Conservation (phyloP, 495 filamentous ascomycete genomes). For the Aspergillus leporis region DNA sequence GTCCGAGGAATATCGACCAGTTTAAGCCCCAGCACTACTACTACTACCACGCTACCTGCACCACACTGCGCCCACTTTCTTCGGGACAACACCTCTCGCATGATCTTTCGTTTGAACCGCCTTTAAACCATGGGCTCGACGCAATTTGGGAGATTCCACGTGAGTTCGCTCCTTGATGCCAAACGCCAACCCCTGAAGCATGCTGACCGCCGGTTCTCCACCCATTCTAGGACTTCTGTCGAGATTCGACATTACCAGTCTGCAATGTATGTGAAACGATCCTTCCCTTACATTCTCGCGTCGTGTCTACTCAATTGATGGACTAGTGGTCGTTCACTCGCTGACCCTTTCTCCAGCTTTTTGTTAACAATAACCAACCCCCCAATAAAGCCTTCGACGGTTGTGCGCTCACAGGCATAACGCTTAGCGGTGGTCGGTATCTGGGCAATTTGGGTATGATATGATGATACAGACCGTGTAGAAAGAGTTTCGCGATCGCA, state of each 20-base stretch:
- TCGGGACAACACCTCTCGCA: slow-evolving; percentile 13
- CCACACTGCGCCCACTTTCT: background rate
- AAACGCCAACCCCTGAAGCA: background rate
- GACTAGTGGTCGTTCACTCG: slow-evolving; percentile 25
- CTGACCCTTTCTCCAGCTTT: slow-evolving; percentile 44
- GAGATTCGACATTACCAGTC: slow-evolving; percentile 90
- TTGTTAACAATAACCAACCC: slow-evolving; percentile 45
- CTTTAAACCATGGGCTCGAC: slow-evolving; percentile 55
- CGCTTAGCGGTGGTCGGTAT: slow-evolving; percentile 58
- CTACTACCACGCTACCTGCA: background rate
- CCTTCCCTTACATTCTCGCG: slow-evolving; percentile 1
- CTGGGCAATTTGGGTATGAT: slow-evolving; percentile 85
- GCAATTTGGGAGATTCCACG: slow-evolving; percentile 88
- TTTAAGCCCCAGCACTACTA: slow-evolving; percentile 15
- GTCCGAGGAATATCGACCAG: slow-evolving; percentile 30
- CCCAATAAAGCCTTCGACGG: slow-evolving; percentile 57
- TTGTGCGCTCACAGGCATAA: slow-evolving; percentile 73
- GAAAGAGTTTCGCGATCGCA: slow-evolving; percentile 2
- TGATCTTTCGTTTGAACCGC: slow-evolving; percentile 17
- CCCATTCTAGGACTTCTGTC: slow-evolving; percentile 78
- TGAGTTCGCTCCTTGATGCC: slow-evolving; percentile 47
- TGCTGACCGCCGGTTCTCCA: slow-evolving; percentile 21
- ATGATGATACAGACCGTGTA: background rate
- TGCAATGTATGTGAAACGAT: slow-evolving; percentile 77
- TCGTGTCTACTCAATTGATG: slow-evolving; percentile 4